Evolutionary conservation across 495 filamentous ascomycete genomes (phyloP), one percentile per base, ranked within the genome.

Genomic region (Chaetomidium leptoderma): DNA sequence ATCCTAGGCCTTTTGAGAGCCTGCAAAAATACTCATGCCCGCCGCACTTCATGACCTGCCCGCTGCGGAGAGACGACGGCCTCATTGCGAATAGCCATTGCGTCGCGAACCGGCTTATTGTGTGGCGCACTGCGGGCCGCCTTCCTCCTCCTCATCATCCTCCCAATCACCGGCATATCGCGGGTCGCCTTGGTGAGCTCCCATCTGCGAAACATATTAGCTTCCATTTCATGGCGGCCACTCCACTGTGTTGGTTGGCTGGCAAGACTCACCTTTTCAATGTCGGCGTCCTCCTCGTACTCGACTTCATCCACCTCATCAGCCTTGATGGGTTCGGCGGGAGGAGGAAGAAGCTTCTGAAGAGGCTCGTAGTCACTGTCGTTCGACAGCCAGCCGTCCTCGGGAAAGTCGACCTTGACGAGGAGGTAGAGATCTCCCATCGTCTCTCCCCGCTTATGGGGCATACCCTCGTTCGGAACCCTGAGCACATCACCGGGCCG

Each of bases 381-480:
- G 49, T 86, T 81, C 51, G 86, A 80, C 43, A 88, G 78, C 91
- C 91, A 97, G 21, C 84, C 86, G 65, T 89, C 80, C 52, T 90
- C 84, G 24, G 93, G 93, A 77, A 97, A 97, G 43, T 90, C 83
- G 59, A 98, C 78, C 65, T 95, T 86, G 53, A 96, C 86, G 19
- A 86, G 67, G 29, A 98, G 79, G 70, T 91, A 98, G 8, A 98
- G 78, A 65, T 97, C 91, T 16, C 93, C 93, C 64, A 84, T 89
- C 6, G 70, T 63, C 32, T 98, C 93, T 54, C 83, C 86, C 59
- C 85, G 84, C 79, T 97, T 97, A 57, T 82, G 65, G 7, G 95
- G 92, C 93, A 98, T 98, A 43, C 93, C 93, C 70, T 98, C 93
- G 30, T 89, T 90, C 5, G 77, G 67, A 5, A 98, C 76, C 73